phyloP scores from a whole-genome alignment of 805 yeast genomes.

The Teunomyces lycoperdinae region DNA sequence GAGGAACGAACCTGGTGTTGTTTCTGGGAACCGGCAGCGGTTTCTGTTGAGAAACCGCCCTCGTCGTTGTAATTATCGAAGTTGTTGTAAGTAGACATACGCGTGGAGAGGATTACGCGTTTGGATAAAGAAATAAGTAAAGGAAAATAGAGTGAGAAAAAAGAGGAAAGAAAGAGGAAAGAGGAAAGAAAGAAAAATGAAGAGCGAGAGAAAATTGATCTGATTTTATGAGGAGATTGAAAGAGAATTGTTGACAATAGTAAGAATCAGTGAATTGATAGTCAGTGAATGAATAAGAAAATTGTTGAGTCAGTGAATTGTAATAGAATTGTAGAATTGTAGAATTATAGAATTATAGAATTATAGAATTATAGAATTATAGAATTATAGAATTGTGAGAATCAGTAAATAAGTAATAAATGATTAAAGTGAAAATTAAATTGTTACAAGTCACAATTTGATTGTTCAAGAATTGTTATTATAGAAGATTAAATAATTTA shows the following conservation, averaged over 20 bases:
- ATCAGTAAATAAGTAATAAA: too few relatives aligned
- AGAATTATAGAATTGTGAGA: too few relatives aligned
- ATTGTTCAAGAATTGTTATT: too few relatives aligned
- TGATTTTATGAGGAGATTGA: too few relatives aligned
- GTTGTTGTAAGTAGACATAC: constrained; percentile 8
- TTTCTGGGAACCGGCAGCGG: constrained; percentile 17
- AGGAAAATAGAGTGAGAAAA: not conserved
- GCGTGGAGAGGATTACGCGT: not conserved
- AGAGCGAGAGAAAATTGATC: not conserved
- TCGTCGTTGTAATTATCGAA: constrained; percentile 20
- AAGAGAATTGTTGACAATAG: not conserved
- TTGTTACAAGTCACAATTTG: too few relatives aligned
- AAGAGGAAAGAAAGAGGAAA: not conserved
- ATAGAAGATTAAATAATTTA: too few relatives aligned
- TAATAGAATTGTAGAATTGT: too few relatives aligned
- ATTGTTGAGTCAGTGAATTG: too few relatives aligned
- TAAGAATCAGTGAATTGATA: not conserved
- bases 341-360: not conserved
- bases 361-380: too few relatives aligned
- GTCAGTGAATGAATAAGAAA: too few relatives aligned
- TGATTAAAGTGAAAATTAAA: too few relatives aligned
- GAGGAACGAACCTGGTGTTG: constrained; percentile 21
- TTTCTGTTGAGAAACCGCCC: constrained; percentile 20
- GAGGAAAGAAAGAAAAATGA: not conserved
- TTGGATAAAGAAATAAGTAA: not conserved